Base-by-base conservation (phyloP, 306 rosid species). In the Quercus bicolor region DNA sequence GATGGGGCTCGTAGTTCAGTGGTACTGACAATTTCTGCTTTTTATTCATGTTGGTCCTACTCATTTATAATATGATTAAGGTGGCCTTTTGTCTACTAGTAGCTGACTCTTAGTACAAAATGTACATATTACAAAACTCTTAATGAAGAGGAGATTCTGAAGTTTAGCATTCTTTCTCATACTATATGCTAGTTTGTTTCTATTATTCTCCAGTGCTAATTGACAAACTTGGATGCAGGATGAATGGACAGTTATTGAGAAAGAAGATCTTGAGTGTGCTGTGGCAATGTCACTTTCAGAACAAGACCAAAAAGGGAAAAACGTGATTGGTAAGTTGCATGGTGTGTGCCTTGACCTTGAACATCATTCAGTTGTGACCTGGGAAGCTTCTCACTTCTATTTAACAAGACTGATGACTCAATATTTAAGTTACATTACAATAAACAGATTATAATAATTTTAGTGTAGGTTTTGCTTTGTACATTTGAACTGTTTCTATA, bases 271-370 rank as follows among this genome's bases (percentile, higher is more conserved):
- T 4, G 91, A 90, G 9, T 45, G 72, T 74, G 98, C 97, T 29
- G 85, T 86, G 70, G 97, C 98, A 71, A 69, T 92, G 20, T 94
- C 98, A 65, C 91, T 92, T 77, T 74, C 89, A 5, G 96, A 88
- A 78, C 85, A 66, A 83, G 98, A 86, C 84, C 85, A 7, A 2
- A 86, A 91, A 77, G 93, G 88, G 80, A 82, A 87, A 72, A 73
- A 73, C 56, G 84, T 82, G 61, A 76, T 72, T 23, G 95, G 97
- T 93, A 81, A 83, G 90, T 81, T 85, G 75, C 74, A 80, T 53
- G 61, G 79, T 75, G 74, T 62, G 45, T 74, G 70, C 28, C 60
- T 62, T 8, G 54, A 51, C 45, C 33, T 43, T 68, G 56, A 19
- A 33, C 53, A 74, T 68, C 29, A 70, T 68, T 73, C 76, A 24